These are phyloP conservation scores for Gnetum montanum DNA, from an alignment of 75 land plant species.

Conservation along the genomic window DNA sequence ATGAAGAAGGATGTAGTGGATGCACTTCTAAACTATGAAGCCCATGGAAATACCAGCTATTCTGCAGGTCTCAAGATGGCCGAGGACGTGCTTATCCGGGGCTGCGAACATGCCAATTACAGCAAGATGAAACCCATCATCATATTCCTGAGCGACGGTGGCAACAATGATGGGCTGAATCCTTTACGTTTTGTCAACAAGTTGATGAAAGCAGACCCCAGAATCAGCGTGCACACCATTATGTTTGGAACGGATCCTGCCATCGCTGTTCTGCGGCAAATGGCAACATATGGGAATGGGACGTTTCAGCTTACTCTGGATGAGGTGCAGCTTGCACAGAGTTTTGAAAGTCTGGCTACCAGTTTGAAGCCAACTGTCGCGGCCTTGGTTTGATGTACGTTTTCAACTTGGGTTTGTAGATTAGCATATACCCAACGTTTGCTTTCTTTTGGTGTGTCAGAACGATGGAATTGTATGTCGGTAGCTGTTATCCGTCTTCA, in stretches of 20 bases:
- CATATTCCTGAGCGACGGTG: conserved; percentile 26
- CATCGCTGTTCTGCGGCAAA: conserved; percentile 7
- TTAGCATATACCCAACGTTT: neutral
- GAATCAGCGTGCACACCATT: conserved; percentile 17
- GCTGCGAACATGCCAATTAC: neutral
- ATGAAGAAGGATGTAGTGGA: conserved; percentile 9
- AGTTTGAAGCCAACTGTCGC: conserved; percentile 17
- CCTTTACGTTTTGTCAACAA: conserved; percentile 9
- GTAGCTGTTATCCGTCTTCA: too few relatives aligned
- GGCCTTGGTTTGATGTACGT: neutral
- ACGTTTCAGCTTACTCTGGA: conserved; percentile 20
- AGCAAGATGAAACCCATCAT: conserved; percentile 7
- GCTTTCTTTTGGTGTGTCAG: neutral
- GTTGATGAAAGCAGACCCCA: conserved; percentile 9
- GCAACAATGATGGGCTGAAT: conserved; percentile 12
- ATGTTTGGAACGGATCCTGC: conserved; percentile 19
- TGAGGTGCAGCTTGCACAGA: conserved; percentile 17
- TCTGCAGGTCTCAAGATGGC: conserved; percentile 7
- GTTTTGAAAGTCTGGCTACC: conserved; percentile 11
- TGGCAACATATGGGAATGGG: conserved; percentile 20
- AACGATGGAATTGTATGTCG: neutral
- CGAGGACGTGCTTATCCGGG: conserved; percentile 2
- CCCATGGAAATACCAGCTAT: conserved; percentile 11
- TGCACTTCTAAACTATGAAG: conserved; percentile 4
- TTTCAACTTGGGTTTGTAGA: neutral